Percentiles rank a stretch among this genome's conserved stretches.
Conservation (phyloP, 495 filamentous ascomycete genomes). For the Neurospora discreta region DNA sequence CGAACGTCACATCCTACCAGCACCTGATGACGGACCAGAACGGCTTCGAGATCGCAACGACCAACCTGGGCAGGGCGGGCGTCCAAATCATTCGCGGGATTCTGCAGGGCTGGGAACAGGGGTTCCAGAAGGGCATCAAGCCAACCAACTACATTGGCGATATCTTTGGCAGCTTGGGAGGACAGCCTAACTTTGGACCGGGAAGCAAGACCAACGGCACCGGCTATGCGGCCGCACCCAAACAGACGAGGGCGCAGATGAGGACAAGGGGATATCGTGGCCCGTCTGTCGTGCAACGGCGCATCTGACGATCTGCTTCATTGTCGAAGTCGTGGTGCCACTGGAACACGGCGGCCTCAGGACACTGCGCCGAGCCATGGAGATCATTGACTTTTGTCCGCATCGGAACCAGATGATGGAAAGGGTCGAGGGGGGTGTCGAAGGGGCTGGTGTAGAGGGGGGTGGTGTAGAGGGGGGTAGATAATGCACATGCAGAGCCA, state of each 20-base stretch:
- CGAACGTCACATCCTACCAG: conserved; percentile 38
- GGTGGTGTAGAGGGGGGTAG: neutral
- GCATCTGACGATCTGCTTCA: neutral
- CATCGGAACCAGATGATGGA: neutral
- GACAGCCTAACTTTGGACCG: conserved; percentile 54
- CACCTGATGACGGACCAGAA: conserved; percentile 53
- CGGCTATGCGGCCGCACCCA: conserved; percentile 1
- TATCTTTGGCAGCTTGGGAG: conserved; percentile 57
- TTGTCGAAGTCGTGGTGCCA: neutral
- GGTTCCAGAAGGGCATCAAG: conserved; percentile 47
- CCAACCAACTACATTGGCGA: conserved; percentile 63
- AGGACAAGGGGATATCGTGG: neutral
- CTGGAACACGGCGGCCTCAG: neutral
- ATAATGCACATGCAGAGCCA: neutral
- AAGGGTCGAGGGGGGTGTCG: too few species aligned
- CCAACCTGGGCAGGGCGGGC: conserved; percentile 60
- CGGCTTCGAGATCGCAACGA: conserved; percentile 44
- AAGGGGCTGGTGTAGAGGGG: too few species aligned
- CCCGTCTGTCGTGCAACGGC: neutral
- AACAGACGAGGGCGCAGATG: neutral
- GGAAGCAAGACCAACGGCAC: conserved; percentile 27
- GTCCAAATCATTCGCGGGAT: conserved; percentile 59
- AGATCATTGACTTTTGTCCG: neutral
- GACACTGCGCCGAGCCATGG: neutral
- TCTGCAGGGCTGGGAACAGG: conserved; percentile 45